Evolutionary conservation across 2,329 filamentous ascomycete genomes (phyloP), one percentile per base, ranked within the genome.

Genomic region (Alternaria sp.): DNA sequence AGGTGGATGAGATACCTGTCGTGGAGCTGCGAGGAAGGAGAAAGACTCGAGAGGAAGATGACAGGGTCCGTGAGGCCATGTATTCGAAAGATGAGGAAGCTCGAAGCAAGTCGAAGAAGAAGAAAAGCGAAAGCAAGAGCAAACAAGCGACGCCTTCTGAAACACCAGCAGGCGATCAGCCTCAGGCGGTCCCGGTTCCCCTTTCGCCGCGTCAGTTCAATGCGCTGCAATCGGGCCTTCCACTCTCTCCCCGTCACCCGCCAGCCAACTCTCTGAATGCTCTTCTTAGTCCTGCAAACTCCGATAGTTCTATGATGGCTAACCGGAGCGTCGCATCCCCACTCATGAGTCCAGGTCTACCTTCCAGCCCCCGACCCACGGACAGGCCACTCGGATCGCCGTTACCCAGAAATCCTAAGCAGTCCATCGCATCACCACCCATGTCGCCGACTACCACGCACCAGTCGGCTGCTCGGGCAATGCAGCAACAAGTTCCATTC

Each of bases 31-130:
- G 94, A 65, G 95, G 93, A 9, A 88, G 93, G 62, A 86, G 93
- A 70, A 93, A 91, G 79, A 97, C 93, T 3, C 87, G 94, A 56
- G 93, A 95, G 77, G 93, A 97, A 65, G 94, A 97, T 73, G 93
- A 97, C 69, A 86, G 86, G 58, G 87, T 93, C 58, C 88, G 94
- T 51, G 92, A 95, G 75, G 84, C 88, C 13, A 79, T 89, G n/a
- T 88, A 87, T 1, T 77, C 87, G 50, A 86, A 89, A 73, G 89
- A 93, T 71, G 87, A 90, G 12, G 90, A 93, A 73, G 85, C 86
- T 26, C 86, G 90, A 62, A 93, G 91, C 78, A 81, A 88, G 28
- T 94, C 92, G 0, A 92, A 91, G 77, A 93, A 91, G 83, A 89
- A 86, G 75, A 85, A 83, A 67, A 83, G 82, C 63, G 84, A 84